These are phyloP conservation scores for Carallia pectinifolia DNA, from an alignment of 345 rosid species.

Conservation along the genomic window DNA sequence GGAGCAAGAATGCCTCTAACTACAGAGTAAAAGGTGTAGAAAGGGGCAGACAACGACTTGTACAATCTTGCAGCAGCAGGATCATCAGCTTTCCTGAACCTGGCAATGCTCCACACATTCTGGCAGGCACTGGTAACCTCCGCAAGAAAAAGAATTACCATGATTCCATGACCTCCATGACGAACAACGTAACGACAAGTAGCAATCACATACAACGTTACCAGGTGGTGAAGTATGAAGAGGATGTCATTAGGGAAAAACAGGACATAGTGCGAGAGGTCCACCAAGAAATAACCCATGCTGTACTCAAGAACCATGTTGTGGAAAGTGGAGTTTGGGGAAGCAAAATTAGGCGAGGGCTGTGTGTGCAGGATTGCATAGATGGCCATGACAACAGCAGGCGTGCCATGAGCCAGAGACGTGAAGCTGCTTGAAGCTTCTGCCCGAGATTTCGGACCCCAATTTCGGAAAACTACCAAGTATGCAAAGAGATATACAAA, in stretches of 20 bases:
- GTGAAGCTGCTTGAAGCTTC: conserved; percentile 78
- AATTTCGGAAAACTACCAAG: conserved; percentile 49
- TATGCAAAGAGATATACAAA: conserved; percentile 45
- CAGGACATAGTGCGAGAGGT: conserved; percentile 64
- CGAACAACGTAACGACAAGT: conserved; percentile 62
- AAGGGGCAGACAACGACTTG: conserved; percentile 45
- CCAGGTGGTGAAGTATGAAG: conserved; percentile 86
- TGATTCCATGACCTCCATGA: conserved; percentile 61
- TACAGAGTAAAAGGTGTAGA: conserved; percentile 50
- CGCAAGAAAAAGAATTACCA: conserved; percentile 59
- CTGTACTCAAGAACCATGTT: conserved; percentile 70
- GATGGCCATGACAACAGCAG: conserved; percentile 57
- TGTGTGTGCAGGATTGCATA: conserved; percentile 33
- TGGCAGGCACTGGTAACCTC: conserved; percentile 81
- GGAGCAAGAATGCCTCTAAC: conserved; percentile 75
- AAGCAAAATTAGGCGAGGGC: conserved; percentile 32
- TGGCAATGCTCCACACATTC: conserved; percentile 63
- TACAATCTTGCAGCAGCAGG: conserved; percentile 46
- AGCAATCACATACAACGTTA: conserved; percentile 62
- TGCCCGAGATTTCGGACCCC: conserved; percentile 50
- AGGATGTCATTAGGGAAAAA: conserved; percentile 60
- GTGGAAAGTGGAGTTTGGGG: conserved; percentile 53
- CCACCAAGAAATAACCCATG: conserved; percentile 67
- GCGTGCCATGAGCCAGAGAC: conserved; percentile 75
- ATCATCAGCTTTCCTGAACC: conserved; percentile 39